Base-by-base conservation (phyloP, 345 rosid species). In the Salix exigua region DNA sequence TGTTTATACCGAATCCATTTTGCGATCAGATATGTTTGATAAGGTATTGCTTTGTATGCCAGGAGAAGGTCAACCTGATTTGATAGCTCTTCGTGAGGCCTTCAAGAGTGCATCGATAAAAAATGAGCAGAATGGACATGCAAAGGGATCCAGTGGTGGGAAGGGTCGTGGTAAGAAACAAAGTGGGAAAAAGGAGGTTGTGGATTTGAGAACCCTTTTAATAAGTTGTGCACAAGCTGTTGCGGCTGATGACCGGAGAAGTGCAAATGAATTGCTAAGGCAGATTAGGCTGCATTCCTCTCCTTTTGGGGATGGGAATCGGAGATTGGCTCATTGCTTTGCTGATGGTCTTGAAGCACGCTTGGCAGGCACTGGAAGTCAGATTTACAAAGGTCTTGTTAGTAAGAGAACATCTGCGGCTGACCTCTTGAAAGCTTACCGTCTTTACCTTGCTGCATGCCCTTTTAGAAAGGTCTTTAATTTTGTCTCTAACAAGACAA, bases 1-100 rank as follows among this genome's bases (percentile, higher is more conserved):
- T 30, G 78, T 89, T 82, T 89, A 73, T 82, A 38, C 73, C 7
- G 99, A 95, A 68, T 79, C 91, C 7, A 65, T 81, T 37, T 68
- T 90, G 79, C 85, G 90, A 40, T 85, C 97, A 18, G 93, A 90
- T 66, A 81, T 86, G 73, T 88, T 91, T 40, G 99, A 95, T 79
- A 86, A 78, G 72, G 87, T 91, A 71, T 81, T 95, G 84, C 92
- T 88, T 63, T 87, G 87, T 81, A 37, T 44, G 28, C 78, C 75
- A 1, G 88, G 82, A 5, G 80, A 86, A 35, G 81, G 77, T 37
- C 68, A 63, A 23, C 73, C 76, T 42, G 89, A 85, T 55, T 81
- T 88, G 66, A 42, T 78, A 4, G 82, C 79, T 76, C 88, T 93
- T 74, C 91, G 93, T 35, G 88, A 88, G 18, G 80, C 90, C 19